These are phyloP conservation scores for Nothophaeocryptopus gaeumannii DNA, from an alignment of 2,329 filamentous ascomycete species.

Conservation along the genomic window DNA sequence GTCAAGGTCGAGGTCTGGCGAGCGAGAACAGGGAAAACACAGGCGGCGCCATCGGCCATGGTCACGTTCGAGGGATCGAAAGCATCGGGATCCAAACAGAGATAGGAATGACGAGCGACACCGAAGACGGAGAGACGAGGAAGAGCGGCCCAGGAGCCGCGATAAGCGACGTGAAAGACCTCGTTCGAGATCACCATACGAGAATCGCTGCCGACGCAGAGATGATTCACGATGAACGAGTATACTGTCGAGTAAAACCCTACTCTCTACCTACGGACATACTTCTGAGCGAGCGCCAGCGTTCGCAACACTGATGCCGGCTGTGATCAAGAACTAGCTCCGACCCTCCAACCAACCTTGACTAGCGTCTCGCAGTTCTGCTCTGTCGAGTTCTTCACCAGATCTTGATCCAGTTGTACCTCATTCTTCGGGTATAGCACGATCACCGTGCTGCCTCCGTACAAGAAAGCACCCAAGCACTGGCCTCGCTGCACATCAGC, in stretches of 20 bases:
- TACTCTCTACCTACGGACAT: no score
- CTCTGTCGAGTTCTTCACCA: conserved; percentile 39
- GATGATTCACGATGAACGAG: conserved; percentile 17
- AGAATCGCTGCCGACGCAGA: conserved; percentile 14
- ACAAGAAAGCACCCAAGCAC: conserved; percentile 42
- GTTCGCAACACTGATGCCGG: no score
- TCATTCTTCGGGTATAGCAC: conserved; percentile 39
- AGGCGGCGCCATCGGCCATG: conserved; percentile 20
- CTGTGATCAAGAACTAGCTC: conserved; percentile 10
- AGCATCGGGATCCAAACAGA: conserved; percentile 21
- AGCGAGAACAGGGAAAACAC: conserved; percentile 26
- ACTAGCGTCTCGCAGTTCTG: conserved; percentile 41
- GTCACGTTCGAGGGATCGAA: conserved; percentile 22
- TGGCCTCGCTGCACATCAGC: conserved; percentile 38
- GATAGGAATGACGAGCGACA: conserved; percentile 15
- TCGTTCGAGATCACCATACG: conserved; percentile 25
- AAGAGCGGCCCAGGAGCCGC: conserved; percentile 16
- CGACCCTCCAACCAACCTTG: conserved; percentile 39
- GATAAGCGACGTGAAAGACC: conserved; percentile 12
- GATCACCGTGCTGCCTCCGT: conserved; percentile 46
- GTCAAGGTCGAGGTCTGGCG: conserved; percentile 30
- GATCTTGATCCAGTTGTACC: conserved; percentile 39
- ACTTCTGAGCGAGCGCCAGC: no score
- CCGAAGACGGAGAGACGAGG: conserved; percentile 10
- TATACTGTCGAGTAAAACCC: neutral